phyloP scores from a whole-genome alignment of 352 stramenopile species.

The Phytophthora nicotianae region DNA sequence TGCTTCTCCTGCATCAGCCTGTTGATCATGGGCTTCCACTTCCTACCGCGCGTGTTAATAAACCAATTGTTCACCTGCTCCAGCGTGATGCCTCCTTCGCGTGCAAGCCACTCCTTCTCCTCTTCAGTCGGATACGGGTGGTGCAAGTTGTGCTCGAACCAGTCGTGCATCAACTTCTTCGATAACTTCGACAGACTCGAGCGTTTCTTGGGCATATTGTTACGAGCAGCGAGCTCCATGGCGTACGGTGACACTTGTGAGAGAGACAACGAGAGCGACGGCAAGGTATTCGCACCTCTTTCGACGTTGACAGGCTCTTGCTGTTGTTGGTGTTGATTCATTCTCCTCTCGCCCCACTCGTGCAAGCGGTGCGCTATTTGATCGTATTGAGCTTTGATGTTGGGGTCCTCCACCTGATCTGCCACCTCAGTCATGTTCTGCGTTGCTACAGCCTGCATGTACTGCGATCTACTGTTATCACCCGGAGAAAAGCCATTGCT shows the following conservation, averaged over 20 bases:
- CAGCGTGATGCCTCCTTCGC: constrained; percentile 74
- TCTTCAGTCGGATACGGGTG: constrained; percentile 87
- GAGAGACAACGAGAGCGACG: constrained; percentile 29
- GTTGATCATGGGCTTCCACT: constrained; percentile 88
- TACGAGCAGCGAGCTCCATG: constrained; percentile 39
- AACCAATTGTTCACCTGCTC: constrained; percentile 92
- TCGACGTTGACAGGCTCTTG: constrained; percentile 1
- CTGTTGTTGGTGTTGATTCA: constrained; percentile 25
- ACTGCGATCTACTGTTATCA: constrained; percentile 22
- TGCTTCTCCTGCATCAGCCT: constrained; percentile 73
- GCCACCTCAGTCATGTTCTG: constrained; percentile 34
- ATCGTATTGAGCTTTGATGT: constrained; percentile 35
- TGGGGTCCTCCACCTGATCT: constrained; percentile 29
- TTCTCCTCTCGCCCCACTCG: constrained; percentile 40
- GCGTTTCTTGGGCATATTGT: constrained; percentile 64
- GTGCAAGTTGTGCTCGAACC: constrained; percentile 86
- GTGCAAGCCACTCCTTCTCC: constrained; percentile 76
- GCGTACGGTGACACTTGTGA: constrained; percentile 38
- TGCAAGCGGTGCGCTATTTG: constrained; percentile 33
- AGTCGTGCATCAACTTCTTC: constrained; percentile 76
- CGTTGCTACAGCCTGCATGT: constrained; percentile 27
- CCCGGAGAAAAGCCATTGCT: constrained; percentile 9
- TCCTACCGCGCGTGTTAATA: constrained; percentile 84
- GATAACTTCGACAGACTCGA: constrained; percentile 77
- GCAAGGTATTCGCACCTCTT: constrained; percentile 4